Evolutionary conservation across 1,139 yeast species (phyloP), one percentile per base, ranked within the genome.

Genomic region (Candida gigantensis): DNA sequence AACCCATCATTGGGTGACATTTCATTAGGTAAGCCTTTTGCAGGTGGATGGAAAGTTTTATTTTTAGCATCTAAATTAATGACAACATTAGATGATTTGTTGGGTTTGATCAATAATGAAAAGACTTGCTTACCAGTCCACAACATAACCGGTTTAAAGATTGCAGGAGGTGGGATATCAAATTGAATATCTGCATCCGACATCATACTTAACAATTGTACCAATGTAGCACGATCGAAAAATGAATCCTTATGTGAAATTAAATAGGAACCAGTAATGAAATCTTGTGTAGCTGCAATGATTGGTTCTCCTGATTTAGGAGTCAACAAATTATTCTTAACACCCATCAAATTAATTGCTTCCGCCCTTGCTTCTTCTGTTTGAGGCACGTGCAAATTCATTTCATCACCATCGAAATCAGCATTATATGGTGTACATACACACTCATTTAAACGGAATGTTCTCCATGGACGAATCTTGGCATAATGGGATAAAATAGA

Each of bases 51-150:
- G 57, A 76, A 92, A 94, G 94, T 77, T 71, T 94, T 94, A 66
- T 94, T 92, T 56, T 80, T 81, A 18, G 95, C 83, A 15, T 62
- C 62, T 57, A 92, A 72, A 58, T 92, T 92, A 50, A 94, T 73
- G 57, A 98, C 99, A 60, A 89, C 83, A 45, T 79, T 79, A 12
- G 77, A 71, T 4, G 98, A 97, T 49, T 84, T 87, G 49, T 92
- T 85, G 60, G 92, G 92, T 43, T 87, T 71, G 52, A 85, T 62
- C 31, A 92, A 81, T 10, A 97, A 89, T 16, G 96, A 80, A 46
- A 92, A 89, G 34, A 94, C 78, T 69, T 94, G 99, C 60, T 94
- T 94, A 61, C 99, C 99, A n/a, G 98, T 92, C 98, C 98, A 94
- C 58, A 92, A 62, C 24, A 90, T 88, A 42, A 72, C 73, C 4